Conservation (phyloP, 2,329 filamentous ascomycete species). For the Neoscytalidium dimidiatum region DNA sequence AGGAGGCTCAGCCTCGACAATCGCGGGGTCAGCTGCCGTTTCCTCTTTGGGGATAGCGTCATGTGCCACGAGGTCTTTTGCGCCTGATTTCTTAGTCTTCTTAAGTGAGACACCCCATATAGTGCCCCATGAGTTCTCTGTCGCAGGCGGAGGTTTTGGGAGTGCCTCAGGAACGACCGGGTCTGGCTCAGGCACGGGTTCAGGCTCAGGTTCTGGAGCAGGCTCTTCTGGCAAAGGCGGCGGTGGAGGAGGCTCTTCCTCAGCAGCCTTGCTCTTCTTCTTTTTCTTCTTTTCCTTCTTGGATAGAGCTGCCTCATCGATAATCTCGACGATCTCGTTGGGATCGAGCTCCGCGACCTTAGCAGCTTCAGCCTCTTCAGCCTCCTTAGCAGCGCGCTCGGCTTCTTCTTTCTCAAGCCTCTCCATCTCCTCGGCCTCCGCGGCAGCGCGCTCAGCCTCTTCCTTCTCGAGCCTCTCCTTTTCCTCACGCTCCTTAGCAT, state of each 20-base stretch:
- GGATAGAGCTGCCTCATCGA: conserved; percentile 22
- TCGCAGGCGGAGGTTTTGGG: conserved; percentile 23
- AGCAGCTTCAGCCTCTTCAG: conserved; percentile 14
- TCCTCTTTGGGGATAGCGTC: conserved; percentile 19
- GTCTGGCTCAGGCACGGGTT: conserved; percentile 22
- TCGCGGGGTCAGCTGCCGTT: conserved; percentile 18
- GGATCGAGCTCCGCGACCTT: conserved; percentile 22
- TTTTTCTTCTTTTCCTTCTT: conserved; percentile 47
- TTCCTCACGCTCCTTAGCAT: conserved; percentile 28
- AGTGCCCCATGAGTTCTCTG: conserved; percentile 35
- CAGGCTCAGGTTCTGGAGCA: conserved; percentile 33
- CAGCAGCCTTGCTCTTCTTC: conserved; percentile 49
- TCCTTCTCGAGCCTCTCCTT: conserved; percentile 29
- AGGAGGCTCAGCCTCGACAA: conserved; percentile 25
- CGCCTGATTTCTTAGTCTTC: conserved; percentile 42
- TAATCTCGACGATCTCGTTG: conserved; percentile 16
- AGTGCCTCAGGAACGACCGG: conserved; percentile 31
- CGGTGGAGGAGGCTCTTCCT: conserved; percentile 28
- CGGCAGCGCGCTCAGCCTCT: conserved; percentile 22
- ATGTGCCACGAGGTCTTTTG: conserved; percentile 7
- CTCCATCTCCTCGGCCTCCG: conserved; percentile 27
- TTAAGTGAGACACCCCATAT: conserved; percentile 49
- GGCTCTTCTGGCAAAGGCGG: conserved; percentile 19
- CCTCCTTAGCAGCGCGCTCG: not conserved
- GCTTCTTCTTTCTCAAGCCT: conserved; percentile 28